Percentiles rank a stretch among this genome's conserved stretches.
phyloP scores from a whole-genome alignment of 371 early-diverging fungal genomes.

The Mortierella sp. region DNA sequence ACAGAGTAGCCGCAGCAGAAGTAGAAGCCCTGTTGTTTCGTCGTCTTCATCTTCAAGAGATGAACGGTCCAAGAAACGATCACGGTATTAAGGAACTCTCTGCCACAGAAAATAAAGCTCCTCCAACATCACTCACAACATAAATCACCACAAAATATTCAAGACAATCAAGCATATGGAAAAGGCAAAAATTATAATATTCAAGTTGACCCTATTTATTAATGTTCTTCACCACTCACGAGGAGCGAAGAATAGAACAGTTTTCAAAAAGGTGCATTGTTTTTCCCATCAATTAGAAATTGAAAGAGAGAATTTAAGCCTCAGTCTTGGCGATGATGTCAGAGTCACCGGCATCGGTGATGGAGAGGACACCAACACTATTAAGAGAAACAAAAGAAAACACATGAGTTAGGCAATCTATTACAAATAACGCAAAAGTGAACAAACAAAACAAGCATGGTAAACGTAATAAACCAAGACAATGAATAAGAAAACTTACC shows the following conservation, averaged over 20 bases:
- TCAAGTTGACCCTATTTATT: slow-evolving; percentile 40
- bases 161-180: neutral
- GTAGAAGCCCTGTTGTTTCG: slow-evolving; percentile 25
- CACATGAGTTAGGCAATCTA: neutral
- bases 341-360: slow-evolving; percentile 98
- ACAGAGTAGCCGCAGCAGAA: slow-evolving; percentile 28
- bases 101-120: neutral
- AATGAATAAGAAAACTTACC: slow-evolving; percentile 61
- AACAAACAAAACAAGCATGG: neutral
- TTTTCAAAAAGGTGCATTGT: slow-evolving; percentile 18
- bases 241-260: neutral
- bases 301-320: slow-evolving; percentile 39
- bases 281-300: slow-evolving; percentile 10
- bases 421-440: neutral
- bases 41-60: slow-evolving; percentile 19
- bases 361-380: slow-evolving; percentile 92
- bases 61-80: slow-evolving; percentile 41
- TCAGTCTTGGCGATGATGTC: slow-evolving; percentile 60
- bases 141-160: neutral
- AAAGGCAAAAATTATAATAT: slow-evolving; percentile 9
- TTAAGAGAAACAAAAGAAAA: neutral
- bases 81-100: slow-evolving; percentile 21
- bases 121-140: neutral
- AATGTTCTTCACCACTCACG: neutral
- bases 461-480: neutral